These are phyloP conservation scores for Xylariomycetidae sp. DNA, from an alignment of 2,329 filamentous ascomycete species.

Conservation along the genomic window DNA sequence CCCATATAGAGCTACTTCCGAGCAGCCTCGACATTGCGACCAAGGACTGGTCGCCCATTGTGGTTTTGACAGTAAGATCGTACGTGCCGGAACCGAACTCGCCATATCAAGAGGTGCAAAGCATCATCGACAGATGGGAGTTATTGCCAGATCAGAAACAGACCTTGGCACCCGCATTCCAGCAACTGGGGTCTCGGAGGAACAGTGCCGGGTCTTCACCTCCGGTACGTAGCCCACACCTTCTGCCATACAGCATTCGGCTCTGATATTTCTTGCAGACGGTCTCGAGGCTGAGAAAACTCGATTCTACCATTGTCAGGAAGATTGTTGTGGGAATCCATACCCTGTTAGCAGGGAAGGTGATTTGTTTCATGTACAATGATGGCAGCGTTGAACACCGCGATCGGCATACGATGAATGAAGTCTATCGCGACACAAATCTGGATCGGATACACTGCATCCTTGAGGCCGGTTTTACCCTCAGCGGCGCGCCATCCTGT, in stretches of 20 bases:
- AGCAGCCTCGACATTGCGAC: slow-evolving; percentile 53
- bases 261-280: slow-evolving; percentile 15
- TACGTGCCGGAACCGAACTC: slow-evolving; percentile 46
- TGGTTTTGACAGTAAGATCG: slow-evolving; percentile 69
- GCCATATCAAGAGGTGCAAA: slow-evolving; percentile 61
- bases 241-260: neutral
- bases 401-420: slow-evolving; percentile 66
- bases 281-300: slow-evolving; percentile 46
- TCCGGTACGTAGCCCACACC: slow-evolving; percentile 8
- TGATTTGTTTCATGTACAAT: slow-evolving; percentile 67
- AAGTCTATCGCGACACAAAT: slow-evolving; percentile 59
- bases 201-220: slow-evolving; percentile 36
- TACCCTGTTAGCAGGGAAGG: slow-evolving; percentile 62
- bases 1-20: slow-evolving; percentile 69
- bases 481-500: slow-evolving; percentile 60
- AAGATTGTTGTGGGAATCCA: slow-evolving; percentile 67
- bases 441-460: slow-evolving; percentile 62
- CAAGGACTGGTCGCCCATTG: slow-evolving; percentile 50
- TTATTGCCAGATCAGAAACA: slow-evolving; percentile 61
- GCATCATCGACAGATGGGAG: slow-evolving; percentile 78
- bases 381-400: slow-evolving; percentile 79
- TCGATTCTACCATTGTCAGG: slow-evolving; percentile 61
- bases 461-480: slow-evolving; percentile 72
- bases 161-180: slow-evolving; percentile 67
- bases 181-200: slow-evolving; percentile 62